A percentile compares a stretch with the other conserved stretches of the same genome.
These are phyloP conservation scores for Solanum rostratum DNA, from an alignment of 257 asterid species.

Conservation along the genomic window DNA sequence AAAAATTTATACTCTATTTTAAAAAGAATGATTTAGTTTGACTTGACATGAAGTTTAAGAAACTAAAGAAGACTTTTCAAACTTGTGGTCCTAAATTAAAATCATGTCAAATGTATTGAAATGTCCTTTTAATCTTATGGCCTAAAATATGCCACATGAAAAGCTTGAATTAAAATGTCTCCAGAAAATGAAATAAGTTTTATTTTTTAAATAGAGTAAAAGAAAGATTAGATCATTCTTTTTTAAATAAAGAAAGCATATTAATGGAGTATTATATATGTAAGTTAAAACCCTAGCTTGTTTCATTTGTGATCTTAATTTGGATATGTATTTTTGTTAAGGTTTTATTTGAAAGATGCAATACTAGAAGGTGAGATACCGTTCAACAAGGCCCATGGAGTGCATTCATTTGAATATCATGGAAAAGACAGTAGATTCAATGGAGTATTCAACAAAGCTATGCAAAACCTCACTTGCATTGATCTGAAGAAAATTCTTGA, in stretches of 20 bases:
- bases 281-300: background rate
- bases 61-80: too few relatives aligned
- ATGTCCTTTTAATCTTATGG: too few relatives aligned
- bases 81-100: too few relatives aligned
- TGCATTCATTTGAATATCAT: slow-evolving; percentile 1
- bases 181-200: too few relatives aligned
- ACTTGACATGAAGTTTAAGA: too few relatives aligned
- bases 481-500: slow-evolving; percentile 6
- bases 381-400: background rate
- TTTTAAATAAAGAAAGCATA: too few relatives aligned
- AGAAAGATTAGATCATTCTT: too few relatives aligned
- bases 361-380: slow-evolving; percentile 5
- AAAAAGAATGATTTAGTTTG: too few relatives aligned
- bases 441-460: slow-evolving; percentile 4
- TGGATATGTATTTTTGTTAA: background rate
- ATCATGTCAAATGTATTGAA: too few relatives aligned
- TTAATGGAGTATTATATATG: background rate
- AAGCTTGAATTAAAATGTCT: too few relatives aligned
- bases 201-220: too few relatives aligned
- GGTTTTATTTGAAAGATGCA: background rate
- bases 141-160: too few relatives aligned
- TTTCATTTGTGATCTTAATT: background rate
- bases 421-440: slow-evolving; percentile 9
- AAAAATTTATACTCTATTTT: background rate
- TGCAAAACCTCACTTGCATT: background rate